Evolutionary conservation across 331 rosid species (phyloP), one percentile per base, ranked within the genome.

Genomic region (Quercus tomentella): DNA sequence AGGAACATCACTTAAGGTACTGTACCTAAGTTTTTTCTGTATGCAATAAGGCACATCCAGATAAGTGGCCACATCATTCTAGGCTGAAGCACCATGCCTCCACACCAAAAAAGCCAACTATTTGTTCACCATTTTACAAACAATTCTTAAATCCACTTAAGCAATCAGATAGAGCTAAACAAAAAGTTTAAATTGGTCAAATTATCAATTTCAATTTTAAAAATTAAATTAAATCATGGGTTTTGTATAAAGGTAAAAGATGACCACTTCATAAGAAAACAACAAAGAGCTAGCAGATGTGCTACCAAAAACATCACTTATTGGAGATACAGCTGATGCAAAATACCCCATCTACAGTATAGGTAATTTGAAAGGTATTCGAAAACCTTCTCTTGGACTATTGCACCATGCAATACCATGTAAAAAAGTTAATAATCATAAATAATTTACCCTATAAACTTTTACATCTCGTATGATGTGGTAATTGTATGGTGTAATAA

Each of bases 271-370:
- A 83, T 81, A 26, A 82, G 84, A 83, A 89, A 94, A 84, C 88
- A 85, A 82, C 82, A 62, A 81, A 89, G 89, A 77, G 97, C 14
- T 2, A 41, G 49, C 91, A 18, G 81, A 77, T 52, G 17, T 41
- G 69, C 56, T 86, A 79, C 77, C 84, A 37, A 84, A 90, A 88
- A 45, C 22, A 74, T 81, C 87, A 55, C 70, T 89, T 83, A 87
- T 85, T 72, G 88, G 90, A 84, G 92, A 92, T 80, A 82, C 54
- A 15, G 86, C 90, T 33, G 88, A 86, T 77, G 54, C 72, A 58
- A 76, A 82, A 45, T 83, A 89, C 73, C 91, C 96, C 16, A 90
- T 91, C 76, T 93, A 87, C 82, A 87, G 77, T 93, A 79, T 85
- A 84, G 89, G 94, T 90, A 84, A 74, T 45, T 51, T 26, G 51